Conservation (phyloP, 2,329 filamentous ascomycete genomes). For the Xylariaceae sp. region DNA sequence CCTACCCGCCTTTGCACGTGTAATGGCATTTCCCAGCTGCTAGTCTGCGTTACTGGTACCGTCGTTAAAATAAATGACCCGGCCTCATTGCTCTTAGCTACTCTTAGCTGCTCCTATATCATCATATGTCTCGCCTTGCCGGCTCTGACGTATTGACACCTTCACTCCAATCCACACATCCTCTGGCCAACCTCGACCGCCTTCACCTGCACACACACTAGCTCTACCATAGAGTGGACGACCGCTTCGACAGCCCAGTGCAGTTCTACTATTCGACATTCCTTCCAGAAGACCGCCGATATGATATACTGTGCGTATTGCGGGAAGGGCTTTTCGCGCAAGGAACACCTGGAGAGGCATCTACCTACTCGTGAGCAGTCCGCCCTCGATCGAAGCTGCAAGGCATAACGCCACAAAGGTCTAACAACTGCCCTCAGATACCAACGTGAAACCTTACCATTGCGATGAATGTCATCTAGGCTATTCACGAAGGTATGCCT, state of each 20-base stretch:
- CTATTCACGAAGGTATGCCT: constrained; percentile 46
- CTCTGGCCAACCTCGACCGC: too few species aligned
- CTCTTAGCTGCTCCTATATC: not conserved
- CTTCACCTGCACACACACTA: too few species aligned
- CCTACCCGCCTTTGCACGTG: not conserved
- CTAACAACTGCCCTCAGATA: constrained; percentile 39
- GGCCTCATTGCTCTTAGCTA: not conserved
- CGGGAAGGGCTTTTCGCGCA: constrained; percentile 52
- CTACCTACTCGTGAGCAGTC: constrained; percentile 46
- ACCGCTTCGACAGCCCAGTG: not conserved
- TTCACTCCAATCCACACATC: not conserved
- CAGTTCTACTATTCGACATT: too few species aligned
- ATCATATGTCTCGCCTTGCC: not conserved
- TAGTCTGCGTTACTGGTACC: not conserved
- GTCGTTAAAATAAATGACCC: not conserved
- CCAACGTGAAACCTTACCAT: constrained; percentile 51
- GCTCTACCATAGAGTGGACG: not conserved
- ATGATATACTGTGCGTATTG: constrained; percentile 49
- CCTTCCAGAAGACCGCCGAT: too few species aligned
- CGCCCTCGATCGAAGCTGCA: not conserved
- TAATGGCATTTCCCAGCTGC: not conserved
- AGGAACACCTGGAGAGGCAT: constrained; percentile 54
- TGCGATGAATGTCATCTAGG: constrained; percentile 47
- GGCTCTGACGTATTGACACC: not conserved
- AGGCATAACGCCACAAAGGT: not conserved